These are phyloP conservation scores for Narthecium ossifragum DNA, from an alignment of 106 monocot species.

Conservation along the genomic window DNA sequence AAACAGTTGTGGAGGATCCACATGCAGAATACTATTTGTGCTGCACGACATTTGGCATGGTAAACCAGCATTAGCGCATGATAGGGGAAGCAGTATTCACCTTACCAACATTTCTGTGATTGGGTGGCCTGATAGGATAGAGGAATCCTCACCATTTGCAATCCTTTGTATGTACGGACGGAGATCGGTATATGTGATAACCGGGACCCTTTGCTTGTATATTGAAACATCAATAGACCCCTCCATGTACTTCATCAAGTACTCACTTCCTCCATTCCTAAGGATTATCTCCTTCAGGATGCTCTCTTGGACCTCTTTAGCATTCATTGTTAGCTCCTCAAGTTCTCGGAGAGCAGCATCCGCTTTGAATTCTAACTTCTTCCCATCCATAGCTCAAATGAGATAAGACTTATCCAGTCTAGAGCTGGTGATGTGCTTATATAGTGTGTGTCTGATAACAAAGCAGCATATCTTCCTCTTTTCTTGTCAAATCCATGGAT, in stretches of 20 bases:
- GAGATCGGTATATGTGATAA: constrained; percentile 37
- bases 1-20: too few relatives aligned
- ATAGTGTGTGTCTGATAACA: constrained; percentile 7
- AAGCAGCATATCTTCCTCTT: constrained; percentile 6
- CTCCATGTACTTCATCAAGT: constrained; percentile 41
- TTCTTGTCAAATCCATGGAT: not conserved
- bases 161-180: constrained; percentile 49
- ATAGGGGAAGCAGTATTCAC: constrained; percentile 6
- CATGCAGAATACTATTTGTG: too few relatives aligned
- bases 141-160: constrained; percentile 37
- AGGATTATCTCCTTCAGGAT: constrained; percentile 37
- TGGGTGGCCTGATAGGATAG: constrained; percentile 35
- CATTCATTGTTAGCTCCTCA: constrained; percentile 44
- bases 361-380: constrained; percentile 39
- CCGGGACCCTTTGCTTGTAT: constrained; percentile 44
- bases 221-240: constrained; percentile 22
- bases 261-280: constrained; percentile 43
- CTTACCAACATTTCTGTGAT: constrained; percentile 47
- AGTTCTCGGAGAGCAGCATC: constrained; percentile 38
- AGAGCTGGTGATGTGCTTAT: constrained; percentile 6
- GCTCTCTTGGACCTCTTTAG: constrained; percentile 34
- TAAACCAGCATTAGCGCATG: too few relatives aligned
- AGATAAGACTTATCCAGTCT: not conserved
- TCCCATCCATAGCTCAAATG: constrained; percentile 21
- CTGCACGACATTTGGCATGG: too few relatives aligned